Evolutionary conservation across 2,329 filamentous ascomycete species (phyloP), one percentile per base, ranked within the genome.

Genomic region (Sporothrix dimorphospora): DNA sequence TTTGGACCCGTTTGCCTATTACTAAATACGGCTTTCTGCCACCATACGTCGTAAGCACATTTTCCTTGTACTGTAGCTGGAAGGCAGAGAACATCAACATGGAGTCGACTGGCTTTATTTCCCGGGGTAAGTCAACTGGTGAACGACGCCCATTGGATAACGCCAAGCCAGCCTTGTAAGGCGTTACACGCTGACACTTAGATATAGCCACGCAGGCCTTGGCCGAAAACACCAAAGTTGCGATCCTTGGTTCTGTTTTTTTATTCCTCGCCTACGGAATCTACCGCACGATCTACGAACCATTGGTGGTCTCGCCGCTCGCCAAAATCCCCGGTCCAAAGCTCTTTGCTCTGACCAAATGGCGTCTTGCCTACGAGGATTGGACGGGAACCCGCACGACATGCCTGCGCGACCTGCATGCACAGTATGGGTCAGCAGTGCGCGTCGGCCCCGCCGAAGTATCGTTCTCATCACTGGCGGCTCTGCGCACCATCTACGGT

Each of bases 401-500:
- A 0, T 78, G 74, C 1, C 83, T 86, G 30, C 77, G 84, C 59
- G 69, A 73, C 0, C 77, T 88, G 0, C 86, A 88, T 72, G 69
- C 76, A 19, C 71, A 80, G 68, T 85, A 86, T 73, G 86, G 85
- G 11, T 77, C 82, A 0, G 82, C 80, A 0, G 84, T 87, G 1
- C 84, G 85, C 3, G 79, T 86, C 8, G 82, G 81, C 0, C 85
- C 85, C 0, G 80, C 81, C 67, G 84, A 86, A 74, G 77, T 87
- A 0, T 83, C 81, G 0, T 81, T 83, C 74, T 78, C 78, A 24
- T 80, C 77, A 5, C 77, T 86, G 0, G 77, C 81, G 0, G 86
- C 86, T 0, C 73, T 88, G 49, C 81, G 82, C n/a, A 82, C 82
- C 0, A 88, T 88, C 27, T 88, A 89, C 76, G 85, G 86, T 0